These are phyloP conservation scores for Aspergillus cristatus DNA, from an alignment of 495 filamentous ascomycete genomes.

Conservation along the genomic window DNA sequence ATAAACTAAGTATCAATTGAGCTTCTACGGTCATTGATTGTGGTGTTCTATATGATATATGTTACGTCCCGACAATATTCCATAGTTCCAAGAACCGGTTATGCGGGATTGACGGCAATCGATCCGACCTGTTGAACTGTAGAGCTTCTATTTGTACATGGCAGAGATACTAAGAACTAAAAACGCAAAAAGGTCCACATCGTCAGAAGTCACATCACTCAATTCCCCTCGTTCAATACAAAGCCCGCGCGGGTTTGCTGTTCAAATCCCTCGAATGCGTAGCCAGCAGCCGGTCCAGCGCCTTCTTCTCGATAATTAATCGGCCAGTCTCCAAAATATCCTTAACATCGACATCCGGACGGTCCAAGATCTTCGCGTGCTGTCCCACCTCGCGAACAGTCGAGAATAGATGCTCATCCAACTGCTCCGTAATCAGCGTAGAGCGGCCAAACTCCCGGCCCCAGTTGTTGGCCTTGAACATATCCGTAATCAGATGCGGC, in stretches of 20 bases:
- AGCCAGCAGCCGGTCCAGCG: slow-evolving; percentile 64
- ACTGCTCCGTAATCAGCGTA: slow-evolving; percentile 59
- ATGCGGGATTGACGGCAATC: no score
- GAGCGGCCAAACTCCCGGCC: slow-evolving; percentile 60
- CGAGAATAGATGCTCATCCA: slow-evolving; percentile 30
- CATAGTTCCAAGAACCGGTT: no score
- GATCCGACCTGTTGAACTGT: no score
- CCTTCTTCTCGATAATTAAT: slow-evolving; percentile 76
- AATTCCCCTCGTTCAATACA: slow-evolving; percentile 20
- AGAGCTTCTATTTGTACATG: slow-evolving; percentile 27
- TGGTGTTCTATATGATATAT: no score
- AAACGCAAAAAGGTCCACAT: no score
- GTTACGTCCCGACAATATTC: no score
- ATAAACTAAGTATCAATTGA: no score
- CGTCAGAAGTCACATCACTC: slow-evolving; percentile 3
- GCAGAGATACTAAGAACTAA: slow-evolving; percentile 8
- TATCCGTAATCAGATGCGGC: slow-evolving; percentile 48
- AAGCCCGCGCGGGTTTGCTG: slow-evolving; percentile 22
- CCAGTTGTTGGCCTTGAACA: slow-evolving; percentile 66
- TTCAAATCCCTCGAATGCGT: slow-evolving; percentile 67
- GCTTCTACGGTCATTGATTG: no score
- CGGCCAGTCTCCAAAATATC: slow-evolving; percentile 76
- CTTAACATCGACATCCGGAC: slow-evolving; percentile 83
- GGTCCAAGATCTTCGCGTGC: slow-evolving; percentile 57
- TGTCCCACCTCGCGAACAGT: slow-evolving; percentile 48